Percentiles rank a stretch among this genome's conserved stretches.
Conservation (phyloP, 495 filamentous ascomycete species). For the Aspergillus sparsus region DNA sequence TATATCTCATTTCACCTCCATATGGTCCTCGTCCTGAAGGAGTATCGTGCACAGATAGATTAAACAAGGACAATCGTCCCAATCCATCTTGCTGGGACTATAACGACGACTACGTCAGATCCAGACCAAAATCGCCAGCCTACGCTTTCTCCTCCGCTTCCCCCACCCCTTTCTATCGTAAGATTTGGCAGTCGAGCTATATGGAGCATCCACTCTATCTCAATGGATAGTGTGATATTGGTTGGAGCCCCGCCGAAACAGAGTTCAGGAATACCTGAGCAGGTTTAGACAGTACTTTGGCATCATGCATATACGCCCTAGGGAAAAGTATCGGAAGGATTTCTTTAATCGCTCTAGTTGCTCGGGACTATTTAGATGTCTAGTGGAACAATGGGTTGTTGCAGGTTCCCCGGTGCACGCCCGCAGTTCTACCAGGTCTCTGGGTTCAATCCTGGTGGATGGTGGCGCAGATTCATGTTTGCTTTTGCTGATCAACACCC, state of each 20-base stretch:
- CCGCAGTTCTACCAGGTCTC: constrained; percentile 4
- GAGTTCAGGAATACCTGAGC: neutral
- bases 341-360: neutral
- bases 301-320: too few relatives aligned
- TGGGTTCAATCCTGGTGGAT: constrained; percentile 2
- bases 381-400: neutral
- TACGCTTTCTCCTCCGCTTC: neutral
- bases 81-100: neutral
- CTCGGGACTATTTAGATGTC: neutral
- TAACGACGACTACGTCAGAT: neutral
- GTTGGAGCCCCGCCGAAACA: neutral
- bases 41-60: neutral
- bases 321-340: neutral
- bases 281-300: neutral
- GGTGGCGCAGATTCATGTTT: neutral
- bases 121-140: too few relatives aligned
- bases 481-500: constrained; percentile 1
- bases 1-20: neutral
- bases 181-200: neutral
- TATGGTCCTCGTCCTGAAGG: neutral
- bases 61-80: neutral
- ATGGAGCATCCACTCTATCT: neutral
- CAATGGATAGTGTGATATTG: neutral
- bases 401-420: neutral
- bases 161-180: neutral